Percentiles rank a stretch among this genome's conserved stretches.
These are phyloP conservation scores for Chionographis japonica DNA, from an alignment of 106 monocot species.

Conservation along the genomic window DNA sequence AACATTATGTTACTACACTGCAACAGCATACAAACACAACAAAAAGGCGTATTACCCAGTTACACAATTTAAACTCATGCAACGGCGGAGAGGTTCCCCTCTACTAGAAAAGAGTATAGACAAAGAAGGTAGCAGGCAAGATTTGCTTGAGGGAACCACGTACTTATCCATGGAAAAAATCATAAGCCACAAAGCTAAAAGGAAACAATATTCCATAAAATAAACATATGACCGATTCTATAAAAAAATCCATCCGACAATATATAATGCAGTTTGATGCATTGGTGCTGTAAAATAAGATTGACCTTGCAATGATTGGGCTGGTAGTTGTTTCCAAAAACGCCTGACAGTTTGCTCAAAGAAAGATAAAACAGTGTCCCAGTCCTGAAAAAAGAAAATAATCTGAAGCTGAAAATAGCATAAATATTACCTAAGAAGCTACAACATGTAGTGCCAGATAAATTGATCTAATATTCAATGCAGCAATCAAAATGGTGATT, in stretches of 20 bases:
- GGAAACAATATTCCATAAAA: not conserved
- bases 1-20: too few species aligned
- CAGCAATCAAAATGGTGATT: not conserved
- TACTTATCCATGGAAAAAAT: too few species aligned
- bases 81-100: too few species aligned
- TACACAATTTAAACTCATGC: too few species aligned
- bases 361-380: constrained; percentile 54
- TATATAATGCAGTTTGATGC: not conserved
- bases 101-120: too few species aligned
- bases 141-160: too few species aligned
- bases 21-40: too few species aligned
- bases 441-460: too few species aligned
- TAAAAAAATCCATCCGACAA: not conserved
- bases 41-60: too few species aligned
- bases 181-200: too few species aligned
- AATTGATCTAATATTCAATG: not conserved
- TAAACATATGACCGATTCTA: not conserved
- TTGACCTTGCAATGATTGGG: constrained; percentile 27
- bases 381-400: constrained; percentile 47
- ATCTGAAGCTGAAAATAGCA: not conserved
- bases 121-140: too few species aligned
- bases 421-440: not conserved
- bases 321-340: constrained; percentile 43
- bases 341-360: constrained; percentile 54
- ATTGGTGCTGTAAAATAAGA: not conserved